Evolutionary conservation across 2,329 filamentous ascomycete species (phyloP), one percentile per base, ranked within the genome.

Genomic region (Fusarium verrucosum): DNA sequence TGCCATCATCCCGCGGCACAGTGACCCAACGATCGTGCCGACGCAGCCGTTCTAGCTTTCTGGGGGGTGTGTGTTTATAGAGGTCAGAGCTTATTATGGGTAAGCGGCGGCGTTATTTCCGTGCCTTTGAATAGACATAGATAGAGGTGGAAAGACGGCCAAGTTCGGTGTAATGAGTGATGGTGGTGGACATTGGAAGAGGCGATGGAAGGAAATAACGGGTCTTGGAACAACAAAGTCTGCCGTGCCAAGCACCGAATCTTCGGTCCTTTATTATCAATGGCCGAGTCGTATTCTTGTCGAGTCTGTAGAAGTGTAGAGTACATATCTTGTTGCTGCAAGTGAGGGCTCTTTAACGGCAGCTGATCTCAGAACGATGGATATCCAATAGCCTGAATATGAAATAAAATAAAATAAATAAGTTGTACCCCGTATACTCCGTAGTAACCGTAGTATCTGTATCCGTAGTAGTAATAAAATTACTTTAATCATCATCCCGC

Each of bases 1-100:
- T 72, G 64, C 68, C 69, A 72, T 72, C 68, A 70, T 72, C 66
- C 56, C 52, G 61, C 56, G 61, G 63, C 61, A 58, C 53, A 63
- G 59, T 59, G 69, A 66, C 54, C 56, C 65, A 68, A 60, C 55
- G 68, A 65, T 69, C 54, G 58, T 71, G 70, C 70, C 70, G 70
- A 69, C 68, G 57, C 68, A 72, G 65, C 70, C 70, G 70, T 72
- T 60, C 28, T 28, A 5, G 26, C 10, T n/a, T n/a, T n/a, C 52
- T 62, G 57, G 62, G 67, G 51, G 54, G 62, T 36, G 64, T 36
- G 46, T 42, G 20, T 36, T 42, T 26, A 10, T 38, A 13, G 17
- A 23, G 26, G 26, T 28, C 10, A 33, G 19, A 46, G 37, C 35
- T 4, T 14, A 23, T 38, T n/a, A 6, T 25, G 23, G 11, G 17